Evolutionary conservation across 2,329 filamentous ascomycete species (phyloP).

Genomic region (Acrocalymma vagum): DNA sequence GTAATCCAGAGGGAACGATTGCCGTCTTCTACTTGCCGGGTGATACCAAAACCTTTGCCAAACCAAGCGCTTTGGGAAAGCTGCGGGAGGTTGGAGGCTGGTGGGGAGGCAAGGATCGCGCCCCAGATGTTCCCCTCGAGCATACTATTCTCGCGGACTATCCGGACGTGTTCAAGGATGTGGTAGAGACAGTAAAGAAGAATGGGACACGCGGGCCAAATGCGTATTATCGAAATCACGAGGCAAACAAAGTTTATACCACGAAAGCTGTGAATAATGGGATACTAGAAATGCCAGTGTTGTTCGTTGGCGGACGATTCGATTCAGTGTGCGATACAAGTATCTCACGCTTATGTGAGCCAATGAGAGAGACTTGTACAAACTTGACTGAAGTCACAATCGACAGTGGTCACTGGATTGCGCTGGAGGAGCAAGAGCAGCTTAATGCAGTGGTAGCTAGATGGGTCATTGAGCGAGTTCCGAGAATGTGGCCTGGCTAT

Average conservation of each 20-base stretch:
- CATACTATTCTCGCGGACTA: constrained; percentile 36
- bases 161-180: constrained; percentile 28
- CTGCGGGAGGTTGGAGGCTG: constrained; percentile 37
- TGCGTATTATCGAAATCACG: constrained; percentile 56
- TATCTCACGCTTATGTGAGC: no score
- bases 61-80: constrained; percentile 27
- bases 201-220: constrained; percentile 51
- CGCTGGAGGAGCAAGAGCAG: constrained; percentile 35
- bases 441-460: constrained; percentile 30
- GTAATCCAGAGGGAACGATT: constrained; percentile 28
- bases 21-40: constrained; percentile 33
- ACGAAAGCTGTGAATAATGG: constrained; percentile 47
- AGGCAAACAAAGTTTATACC: constrained; percentile 52
- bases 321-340: constrained; percentile 46
- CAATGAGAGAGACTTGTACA: constrained; percentile 34
- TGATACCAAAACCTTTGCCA: constrained; percentile 29
- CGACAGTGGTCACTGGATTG: constrained; percentile 43
- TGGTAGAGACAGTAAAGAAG: constrained; percentile 47
- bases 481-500: no score
- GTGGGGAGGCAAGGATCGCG: constrained; percentile 37
- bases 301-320: constrained; percentile 51
- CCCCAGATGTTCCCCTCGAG: constrained; percentile 42
- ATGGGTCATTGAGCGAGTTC: constrained; percentile 26
- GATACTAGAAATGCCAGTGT: constrained; percentile 41
- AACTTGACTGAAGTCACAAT: constrained; percentile 56